Percentiles rank a stretch among this genome's conserved stretches.
phyloP scores from a whole-genome alignment of 2,329 filamentous ascomycete species.

The Scytalidium lignicola region DNA sequence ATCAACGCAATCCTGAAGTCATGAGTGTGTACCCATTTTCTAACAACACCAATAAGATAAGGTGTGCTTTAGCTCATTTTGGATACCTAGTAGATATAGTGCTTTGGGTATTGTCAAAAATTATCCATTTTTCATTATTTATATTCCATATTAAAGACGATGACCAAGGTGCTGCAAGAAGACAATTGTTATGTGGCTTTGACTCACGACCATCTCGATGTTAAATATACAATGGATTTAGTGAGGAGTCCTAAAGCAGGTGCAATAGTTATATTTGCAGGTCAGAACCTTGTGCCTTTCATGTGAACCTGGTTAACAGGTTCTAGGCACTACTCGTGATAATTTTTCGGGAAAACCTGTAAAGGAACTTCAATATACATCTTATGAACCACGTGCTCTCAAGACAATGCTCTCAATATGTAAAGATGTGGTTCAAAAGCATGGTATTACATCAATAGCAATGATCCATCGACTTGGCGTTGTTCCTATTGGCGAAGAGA shows the following conservation, averaged over 20 bases:
- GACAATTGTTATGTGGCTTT: conserved; percentile 61
- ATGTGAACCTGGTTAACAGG: conserved; percentile 12
- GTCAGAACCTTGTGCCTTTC: conserved; percentile 34
- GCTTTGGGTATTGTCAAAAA: neutral
- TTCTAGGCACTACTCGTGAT: conserved; percentile 68
- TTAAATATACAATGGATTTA: conserved; percentile 52
- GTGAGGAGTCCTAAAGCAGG: conserved; percentile 71
- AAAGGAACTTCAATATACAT: conserved; percentile 67
- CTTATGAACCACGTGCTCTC: conserved; percentile 67
- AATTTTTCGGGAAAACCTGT: conserved; percentile 68
- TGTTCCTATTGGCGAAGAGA: conserved; percentile 89
- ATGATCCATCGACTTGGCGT: conserved; percentile 80
- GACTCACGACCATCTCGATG: conserved; percentile 56
- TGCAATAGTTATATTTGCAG: conserved; percentile 72
- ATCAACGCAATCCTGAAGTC: neutral
- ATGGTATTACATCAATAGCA: conserved; percentile 66
- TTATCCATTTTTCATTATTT: neutral
- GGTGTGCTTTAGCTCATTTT: no score
- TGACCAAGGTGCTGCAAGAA: conserved; percentile 38
- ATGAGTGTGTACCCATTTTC: neutral
- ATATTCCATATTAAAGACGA: conserved; percentile 1
- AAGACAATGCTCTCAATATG: conserved; percentile 64
- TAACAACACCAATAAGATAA: neutral
- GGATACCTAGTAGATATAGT: no score
- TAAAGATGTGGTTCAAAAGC: conserved; percentile 48